These are phyloP conservation scores for Abrus precatorius DNA, from an alignment of 306 rosid species.

Conservation along the genomic window DNA sequence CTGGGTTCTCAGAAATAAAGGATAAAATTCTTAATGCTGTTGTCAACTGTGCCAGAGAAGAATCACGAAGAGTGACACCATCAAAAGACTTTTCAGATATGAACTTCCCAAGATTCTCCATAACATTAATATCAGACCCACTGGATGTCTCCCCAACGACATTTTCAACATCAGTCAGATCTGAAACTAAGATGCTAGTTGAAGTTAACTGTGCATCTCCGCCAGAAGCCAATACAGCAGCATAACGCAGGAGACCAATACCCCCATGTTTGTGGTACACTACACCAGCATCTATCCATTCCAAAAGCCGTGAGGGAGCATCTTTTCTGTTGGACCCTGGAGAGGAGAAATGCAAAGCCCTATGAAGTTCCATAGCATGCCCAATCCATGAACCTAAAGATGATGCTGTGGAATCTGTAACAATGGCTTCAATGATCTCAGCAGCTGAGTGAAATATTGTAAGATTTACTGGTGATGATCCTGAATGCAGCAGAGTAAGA, in stretches of 20 bases:
- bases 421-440: constrained; percentile 97
- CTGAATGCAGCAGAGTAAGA: constrained; percentile 62
- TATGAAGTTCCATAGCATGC: constrained; percentile 89
- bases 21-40: constrained; percentile 94
- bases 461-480: constrained; percentile 82
- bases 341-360: constrained; percentile 89
- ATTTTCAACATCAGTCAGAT: constrained; percentile 87
- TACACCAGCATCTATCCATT: constrained; percentile 97
- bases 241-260: constrained; percentile 86
- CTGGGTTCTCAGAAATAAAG: constrained; percentile 93
- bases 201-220: constrained; percentile 94
- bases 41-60: constrained; percentile 92
- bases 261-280: constrained; percentile 93
- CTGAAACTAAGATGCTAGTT: constrained; percentile 77
- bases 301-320: constrained; percentile 95
- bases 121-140: constrained; percentile 88
- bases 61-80: constrained; percentile 88
- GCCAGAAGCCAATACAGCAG: constrained; percentile 95
- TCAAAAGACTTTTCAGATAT: constrained; percentile 93
- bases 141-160: constrained; percentile 78
- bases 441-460: constrained; percentile 96
- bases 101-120: constrained; percentile 93
- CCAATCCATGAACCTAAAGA: constrained; percentile 90
- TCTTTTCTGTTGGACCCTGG: constrained; percentile 96
- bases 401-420: constrained; percentile 88